Base-by-base conservation (phyloP, 305 asterid species). In the Fraxinus sp. region DNA sequence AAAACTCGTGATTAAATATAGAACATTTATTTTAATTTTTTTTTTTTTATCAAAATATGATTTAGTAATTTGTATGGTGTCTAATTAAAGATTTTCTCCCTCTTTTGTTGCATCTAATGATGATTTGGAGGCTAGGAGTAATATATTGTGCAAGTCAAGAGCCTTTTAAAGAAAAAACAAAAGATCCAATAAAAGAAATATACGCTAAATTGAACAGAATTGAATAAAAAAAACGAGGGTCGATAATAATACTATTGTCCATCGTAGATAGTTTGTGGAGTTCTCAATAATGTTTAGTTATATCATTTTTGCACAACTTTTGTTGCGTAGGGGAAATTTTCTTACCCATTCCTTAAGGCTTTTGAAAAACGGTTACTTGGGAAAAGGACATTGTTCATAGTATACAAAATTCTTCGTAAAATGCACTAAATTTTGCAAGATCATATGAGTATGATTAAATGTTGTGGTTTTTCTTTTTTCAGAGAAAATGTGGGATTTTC, bases 251-350 rank as follows among this genome's bases (percentile, higher is more conserved):
- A 59, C n/a, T 78, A 28, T 22, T 52, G 59, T 80, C 52, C 16
- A 13, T 77, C 49, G 14, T 20, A 13, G 28, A 8, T 30, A 32
- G 8, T 35, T 20, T 9, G 37, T 33, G 39, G 28, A n/a, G 37
- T 68, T 16, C 24, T 46, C 78, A 68, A 16, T 35, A 74, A 4
- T 62, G 4, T 41, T 7, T 72, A 44, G 13, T 26, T 76, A 46
- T 39, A 28, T 78, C 32, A 52, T 74, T 64, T 83, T 68, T 46
- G 49, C n/a, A 36, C 81, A 10, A 71, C 76, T 77, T 87, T 74
- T 39, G 85, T 85, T 80, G 82, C 86, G 81, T 85, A 81, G 85
- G 33, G 82, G 35, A 39, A 20, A 35, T 36, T 64, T 62, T 57
- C 66, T 44, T 44, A 55, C 8, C 39, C 26, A 62, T 41, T 11